phyloP scores from a whole-genome alignment of 441 rosid species.

The Biscutella laevigata region DNA sequence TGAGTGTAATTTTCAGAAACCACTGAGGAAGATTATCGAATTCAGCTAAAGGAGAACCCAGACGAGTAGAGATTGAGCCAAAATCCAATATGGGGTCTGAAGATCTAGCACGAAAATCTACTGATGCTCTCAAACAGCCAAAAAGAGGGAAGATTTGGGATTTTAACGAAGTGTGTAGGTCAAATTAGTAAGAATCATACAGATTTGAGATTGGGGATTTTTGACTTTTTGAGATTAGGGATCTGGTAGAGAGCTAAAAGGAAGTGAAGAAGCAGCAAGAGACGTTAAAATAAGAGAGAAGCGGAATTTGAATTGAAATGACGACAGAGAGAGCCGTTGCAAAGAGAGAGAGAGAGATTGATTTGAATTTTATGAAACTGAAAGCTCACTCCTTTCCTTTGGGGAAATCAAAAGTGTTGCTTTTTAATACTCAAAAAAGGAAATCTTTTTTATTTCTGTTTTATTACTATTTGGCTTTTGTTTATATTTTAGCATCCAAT shows the following conservation, averaged over 20 bases:
- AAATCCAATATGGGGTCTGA: not conserved
- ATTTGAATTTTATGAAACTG: constrained; percentile 19
- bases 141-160: not conserved
- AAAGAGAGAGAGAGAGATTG: constrained; percentile 13
- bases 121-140: constrained; percentile 2
- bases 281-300: constrained; percentile 6
- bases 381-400: constrained; percentile 26
- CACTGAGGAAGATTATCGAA: not conserved
- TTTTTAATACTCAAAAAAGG: constrained; percentile 6
- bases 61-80: not conserved
- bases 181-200: constrained; percentile 9
- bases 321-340: constrained; percentile 31
- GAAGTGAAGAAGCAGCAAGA: constrained; percentile 11
- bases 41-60: not conserved
- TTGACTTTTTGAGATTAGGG: not conserved
- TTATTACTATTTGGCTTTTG: constrained; percentile 6
- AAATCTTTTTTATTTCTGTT: constrained; percentile 3
- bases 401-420: constrained; percentile 12
- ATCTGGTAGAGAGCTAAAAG: constrained; percentile 14
- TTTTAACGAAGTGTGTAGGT: constrained; percentile 6
- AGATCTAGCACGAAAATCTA: not conserved
- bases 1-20: not conserved
- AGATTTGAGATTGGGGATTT: not conserved
- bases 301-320: constrained; percentile 24
- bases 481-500: not conserved